phyloP scores from a whole-genome alignment of 2,329 filamentous ascomycete species.

The Sclerotinia trifoliorum region DNA sequence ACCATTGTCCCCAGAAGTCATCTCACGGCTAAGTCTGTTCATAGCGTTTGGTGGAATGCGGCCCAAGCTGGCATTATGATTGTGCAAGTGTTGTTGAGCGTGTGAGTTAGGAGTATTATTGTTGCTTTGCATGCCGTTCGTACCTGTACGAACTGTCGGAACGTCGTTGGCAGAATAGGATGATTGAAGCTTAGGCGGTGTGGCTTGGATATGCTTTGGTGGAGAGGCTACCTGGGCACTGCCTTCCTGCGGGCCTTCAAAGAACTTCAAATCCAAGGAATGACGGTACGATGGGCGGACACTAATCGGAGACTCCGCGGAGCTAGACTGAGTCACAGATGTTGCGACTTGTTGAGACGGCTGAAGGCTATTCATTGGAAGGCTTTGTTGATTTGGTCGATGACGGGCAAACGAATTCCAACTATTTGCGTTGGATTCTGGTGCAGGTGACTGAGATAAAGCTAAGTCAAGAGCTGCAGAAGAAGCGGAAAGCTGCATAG shows the following conservation, averaged over 20 bases:
- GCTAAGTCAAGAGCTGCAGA: slow-evolving; percentile 80
- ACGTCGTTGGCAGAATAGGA: slow-evolving; percentile 91
- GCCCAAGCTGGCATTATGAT: slow-evolving; percentile 80
- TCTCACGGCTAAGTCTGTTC: slow-evolving; percentile 71
- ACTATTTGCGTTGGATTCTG: slow-evolving; percentile 47
- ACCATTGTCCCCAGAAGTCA: slow-evolving; percentile 43
- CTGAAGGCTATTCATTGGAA: slow-evolving; percentile 35
- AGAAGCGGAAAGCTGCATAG: slow-evolving; percentile 70
- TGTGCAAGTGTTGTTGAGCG: slow-evolving; percentile 57
- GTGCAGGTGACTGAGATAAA: slow-evolving; percentile 63
- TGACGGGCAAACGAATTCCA: slow-evolving; percentile 40
- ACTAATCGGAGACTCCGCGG: slow-evolving; percentile 48
- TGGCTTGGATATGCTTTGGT: slow-evolving; percentile 54
- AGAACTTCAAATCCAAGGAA: slow-evolving; percentile 56
- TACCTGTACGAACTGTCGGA: slow-evolving; percentile 68
- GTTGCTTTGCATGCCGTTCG: slow-evolving; percentile 37
- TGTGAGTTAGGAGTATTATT: slow-evolving; percentile 53
- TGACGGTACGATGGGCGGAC: slow-evolving; percentile 53
- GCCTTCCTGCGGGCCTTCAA: slow-evolving; percentile 41
- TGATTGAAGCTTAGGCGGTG: slow-evolving; percentile 73
- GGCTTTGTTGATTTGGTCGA: slow-evolving; percentile 50
- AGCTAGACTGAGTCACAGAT: slow-evolving; percentile 40
- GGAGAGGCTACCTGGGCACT: slow-evolving; percentile 42
- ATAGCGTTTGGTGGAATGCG: slow-evolving; percentile 69
- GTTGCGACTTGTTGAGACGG: slow-evolving; percentile 41